Conservation (phyloP, 306 rosid genomes). For the Castanea mollissima region DNA sequence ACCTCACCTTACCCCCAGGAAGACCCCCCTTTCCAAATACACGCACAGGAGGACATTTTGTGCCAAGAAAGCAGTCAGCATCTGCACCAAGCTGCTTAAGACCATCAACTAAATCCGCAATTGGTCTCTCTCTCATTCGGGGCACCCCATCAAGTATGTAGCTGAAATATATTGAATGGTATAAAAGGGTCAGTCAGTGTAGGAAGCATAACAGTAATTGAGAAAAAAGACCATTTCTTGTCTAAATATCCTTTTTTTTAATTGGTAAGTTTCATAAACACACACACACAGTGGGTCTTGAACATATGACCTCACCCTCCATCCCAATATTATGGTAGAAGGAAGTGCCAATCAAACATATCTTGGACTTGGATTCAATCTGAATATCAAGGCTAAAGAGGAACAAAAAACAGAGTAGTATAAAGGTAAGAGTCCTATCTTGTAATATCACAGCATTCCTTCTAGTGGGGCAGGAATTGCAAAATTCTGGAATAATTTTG, state of each 20-base stretch:
- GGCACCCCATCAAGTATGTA: conserved; percentile 96
- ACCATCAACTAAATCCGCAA: conserved; percentile 92
- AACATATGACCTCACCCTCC: no score
- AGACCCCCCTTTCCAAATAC: conserved; percentile 93
- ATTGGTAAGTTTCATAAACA: no score
- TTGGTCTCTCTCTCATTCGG: conserved; percentile 99
- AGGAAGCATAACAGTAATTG: conserved; percentile 1
- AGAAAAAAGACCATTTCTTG: neutral
- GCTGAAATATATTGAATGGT: conserved; percentile 47
- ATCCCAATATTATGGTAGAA: no score
- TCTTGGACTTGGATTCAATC: no score
- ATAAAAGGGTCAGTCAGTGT: conserved; percentile 6
- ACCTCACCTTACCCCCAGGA: conserved; percentile 94
- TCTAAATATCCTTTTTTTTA: no score
- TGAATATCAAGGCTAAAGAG: no score
- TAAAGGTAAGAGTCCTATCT: neutral
- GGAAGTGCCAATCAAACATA: no score
- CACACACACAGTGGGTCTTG: no score
- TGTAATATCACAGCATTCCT: neutral
- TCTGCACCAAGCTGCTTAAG: conserved; percentile 97
- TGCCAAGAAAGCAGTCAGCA: conserved; percentile 88
- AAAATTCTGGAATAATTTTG: neutral
- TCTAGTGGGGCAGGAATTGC: neutral
- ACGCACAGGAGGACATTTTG: conserved; percentile 95
- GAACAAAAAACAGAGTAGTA: neutral